Conservation (phyloP, 1,139 yeast genomes). For the Pichiaceae sp. region DNA sequence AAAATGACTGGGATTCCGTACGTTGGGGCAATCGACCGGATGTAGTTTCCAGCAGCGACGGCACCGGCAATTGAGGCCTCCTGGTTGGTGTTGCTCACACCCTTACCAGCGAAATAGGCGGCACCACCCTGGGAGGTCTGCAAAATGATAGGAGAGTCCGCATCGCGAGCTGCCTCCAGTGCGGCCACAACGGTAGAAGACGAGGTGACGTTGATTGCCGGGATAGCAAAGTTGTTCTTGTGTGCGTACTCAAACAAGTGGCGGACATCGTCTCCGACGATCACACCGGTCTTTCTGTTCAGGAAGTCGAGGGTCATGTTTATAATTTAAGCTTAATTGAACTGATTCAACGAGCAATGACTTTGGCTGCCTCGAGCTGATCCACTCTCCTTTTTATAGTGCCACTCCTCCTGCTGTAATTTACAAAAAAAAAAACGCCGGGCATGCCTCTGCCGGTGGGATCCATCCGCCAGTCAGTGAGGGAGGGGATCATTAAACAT, state of each 20-base stretch:
- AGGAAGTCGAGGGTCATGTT: conserved; percentile 36
- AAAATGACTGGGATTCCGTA: conserved; percentile 95
- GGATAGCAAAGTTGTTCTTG: conserved; percentile 90
- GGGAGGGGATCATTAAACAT: too few species aligned
- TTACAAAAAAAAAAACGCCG: not conserved
- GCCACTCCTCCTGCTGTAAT: not conserved
- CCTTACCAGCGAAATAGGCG: conserved; percentile 99
- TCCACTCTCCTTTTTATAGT: too few species aligned
- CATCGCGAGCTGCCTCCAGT: conserved; percentile 97
- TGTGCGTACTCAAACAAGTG: conserved; percentile 90
- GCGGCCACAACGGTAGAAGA: conserved; percentile 97
- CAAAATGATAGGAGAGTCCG: conserved; percentile 89
- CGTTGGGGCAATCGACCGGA: conserved; percentile 92
- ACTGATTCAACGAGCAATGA: too few species aligned
- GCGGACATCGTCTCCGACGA: conserved; percentile 97
- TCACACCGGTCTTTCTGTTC: conserved; percentile 91
- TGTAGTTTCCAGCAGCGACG: conserved; percentile 96
- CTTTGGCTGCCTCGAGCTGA: too few species aligned
- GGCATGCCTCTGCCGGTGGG: not conserved
- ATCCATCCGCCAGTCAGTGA: too few species aligned
- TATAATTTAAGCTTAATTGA: too few species aligned
- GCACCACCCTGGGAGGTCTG: conserved; percentile 99
- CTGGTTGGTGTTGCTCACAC: conserved; percentile 90
- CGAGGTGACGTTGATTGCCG: conserved; percentile 96
- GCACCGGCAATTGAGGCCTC: conserved; percentile 92